Evolutionary conservation across 306 rosid species (phyloP).

Genomic region (Castanea crenata): DNA sequence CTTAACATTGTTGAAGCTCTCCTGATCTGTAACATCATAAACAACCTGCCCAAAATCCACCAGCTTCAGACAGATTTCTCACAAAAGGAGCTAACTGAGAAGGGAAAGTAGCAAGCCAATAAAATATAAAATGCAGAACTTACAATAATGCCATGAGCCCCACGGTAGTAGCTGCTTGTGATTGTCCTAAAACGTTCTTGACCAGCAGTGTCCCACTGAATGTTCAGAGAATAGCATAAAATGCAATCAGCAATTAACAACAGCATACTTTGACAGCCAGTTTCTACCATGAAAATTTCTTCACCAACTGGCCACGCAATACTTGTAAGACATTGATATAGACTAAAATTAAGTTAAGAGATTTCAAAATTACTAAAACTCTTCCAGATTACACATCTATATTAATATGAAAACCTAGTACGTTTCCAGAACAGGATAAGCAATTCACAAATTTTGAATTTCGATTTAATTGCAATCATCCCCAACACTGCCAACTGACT

Average conservation of each 20-base stretch:
- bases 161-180: conserved; percentile 99
- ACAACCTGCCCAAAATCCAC: conserved; percentile 49
- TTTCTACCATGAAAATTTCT: not conserved
- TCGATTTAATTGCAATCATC: conserved; percentile 3
- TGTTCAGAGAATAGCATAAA: conserved; percentile 21
- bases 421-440: not conserved
- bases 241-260: conserved; percentile 3
- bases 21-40: conserved; percentile 82
- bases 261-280: not conserved
- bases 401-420: not conserved
- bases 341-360: not conserved
- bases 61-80: conserved; percentile 20
- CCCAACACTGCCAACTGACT: conserved; percentile 1
- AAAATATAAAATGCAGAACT: conserved; percentile 24
- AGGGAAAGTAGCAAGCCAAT: not conserved
- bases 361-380: not conserved
- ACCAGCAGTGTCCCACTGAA: conserved; percentile 99
- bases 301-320: too few relatives aligned
- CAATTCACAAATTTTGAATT: not conserved
- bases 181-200: conserved; percentile 99
- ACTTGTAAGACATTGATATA: too few relatives aligned
- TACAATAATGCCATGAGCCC: conserved; percentile 99
- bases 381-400: not conserved
- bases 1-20: conserved; percentile 77
- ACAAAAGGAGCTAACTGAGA: not conserved